phyloP scores from a whole-genome alignment of 164 flowering plant genomes.

The Piper betle region DNA sequence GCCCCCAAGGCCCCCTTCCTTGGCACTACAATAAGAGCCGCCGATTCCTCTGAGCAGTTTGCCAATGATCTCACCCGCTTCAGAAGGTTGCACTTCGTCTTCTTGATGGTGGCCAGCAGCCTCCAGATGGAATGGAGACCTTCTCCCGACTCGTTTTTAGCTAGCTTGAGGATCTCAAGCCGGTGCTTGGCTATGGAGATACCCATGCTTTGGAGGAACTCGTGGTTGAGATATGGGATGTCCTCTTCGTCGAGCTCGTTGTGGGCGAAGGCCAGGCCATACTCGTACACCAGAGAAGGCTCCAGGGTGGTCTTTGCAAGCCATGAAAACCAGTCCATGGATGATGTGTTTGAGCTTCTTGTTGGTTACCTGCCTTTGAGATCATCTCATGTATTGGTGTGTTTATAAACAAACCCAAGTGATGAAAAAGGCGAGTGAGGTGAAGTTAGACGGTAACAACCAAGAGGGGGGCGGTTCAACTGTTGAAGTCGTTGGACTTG shows the following conservation, averaged over 20 bases:
- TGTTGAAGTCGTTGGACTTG: neutral
- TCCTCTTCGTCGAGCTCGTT: slow-evolving; percentile 70
- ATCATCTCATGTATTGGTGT: neutral
- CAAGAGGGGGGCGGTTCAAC: neutral
- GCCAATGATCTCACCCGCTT: slow-evolving; percentile 30
- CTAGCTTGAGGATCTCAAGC: slow-evolving; percentile 76
- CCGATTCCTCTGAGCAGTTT: slow-evolving; percentile 30
- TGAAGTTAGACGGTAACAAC: too few species aligned
- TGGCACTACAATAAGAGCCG: slow-evolving; percentile 38
- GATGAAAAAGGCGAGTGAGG: neutral
- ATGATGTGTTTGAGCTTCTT: neutral
- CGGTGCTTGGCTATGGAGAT: slow-evolving; percentile 72
- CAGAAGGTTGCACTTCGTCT: slow-evolving; percentile 28
- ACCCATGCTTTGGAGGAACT: slow-evolving; percentile 78
- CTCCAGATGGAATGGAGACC: slow-evolving; percentile 27
- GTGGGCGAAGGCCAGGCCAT: slow-evolving; percentile 42
- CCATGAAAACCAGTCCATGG: slow-evolving; percentile 90
- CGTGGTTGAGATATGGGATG: slow-evolving; percentile 60
- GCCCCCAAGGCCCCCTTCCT: slow-evolving; percentile 17
- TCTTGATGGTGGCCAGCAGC: slow-evolving; percentile 40
- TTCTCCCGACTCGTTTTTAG: slow-evolving; percentile 29
- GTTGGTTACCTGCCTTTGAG: neutral
- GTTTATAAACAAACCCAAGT: neutral
- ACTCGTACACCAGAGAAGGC: slow-evolving; percentile 45
- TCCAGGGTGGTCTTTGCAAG: slow-evolving; percentile 49